phyloP scores from a whole-genome alignment of 805 yeast species.

The Metschnikowia rubicola region DNA sequence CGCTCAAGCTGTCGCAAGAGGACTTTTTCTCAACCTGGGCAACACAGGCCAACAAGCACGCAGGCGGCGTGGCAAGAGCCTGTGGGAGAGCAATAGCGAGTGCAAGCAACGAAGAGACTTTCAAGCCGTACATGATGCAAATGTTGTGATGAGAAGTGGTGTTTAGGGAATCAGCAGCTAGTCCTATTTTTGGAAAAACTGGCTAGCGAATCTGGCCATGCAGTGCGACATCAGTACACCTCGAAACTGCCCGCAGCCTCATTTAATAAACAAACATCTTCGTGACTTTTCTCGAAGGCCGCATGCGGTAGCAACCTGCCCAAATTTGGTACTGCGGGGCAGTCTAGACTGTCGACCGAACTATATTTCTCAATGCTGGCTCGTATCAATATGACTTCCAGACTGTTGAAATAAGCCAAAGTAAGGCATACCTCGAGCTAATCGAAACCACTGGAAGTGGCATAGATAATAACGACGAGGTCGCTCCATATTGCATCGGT shows the following conservation, averaged over 20 bases:
- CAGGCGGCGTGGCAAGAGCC: slow-evolving; percentile 77
- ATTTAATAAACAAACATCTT: slow-evolving; percentile 11
- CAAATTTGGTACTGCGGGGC: too few species aligned
- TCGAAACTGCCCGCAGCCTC: neutral
- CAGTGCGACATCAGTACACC: slow-evolving; percentile 6
- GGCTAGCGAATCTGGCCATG: neutral
- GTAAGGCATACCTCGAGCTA: too few species aligned
- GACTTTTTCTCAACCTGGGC: slow-evolving; percentile 60
- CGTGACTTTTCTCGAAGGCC: slow-evolving; percentile 1
- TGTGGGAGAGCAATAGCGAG: slow-evolving; percentile 42
- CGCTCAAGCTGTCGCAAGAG: slow-evolving; percentile 56
- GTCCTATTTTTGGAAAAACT: slow-evolving; percentile 3
- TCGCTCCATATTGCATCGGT: too few species aligned
- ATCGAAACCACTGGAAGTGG: too few species aligned
- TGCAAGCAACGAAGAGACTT: slow-evolving; percentile 19
- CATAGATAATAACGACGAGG: too few species aligned
- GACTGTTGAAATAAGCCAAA: neutral
- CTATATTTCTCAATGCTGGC: too few species aligned
- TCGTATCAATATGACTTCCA: too few species aligned
- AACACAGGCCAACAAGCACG: slow-evolving; percentile 88
- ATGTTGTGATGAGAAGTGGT: neutral
- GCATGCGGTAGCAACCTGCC: too few species aligned
- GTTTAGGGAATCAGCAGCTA: neutral
- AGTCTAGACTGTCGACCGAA: too few species aligned
- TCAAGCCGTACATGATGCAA: slow-evolving; percentile 13